Evolutionary conservation across 179 eudicot species (phyloP).

Genomic region (Spergularia azorica): DNA sequence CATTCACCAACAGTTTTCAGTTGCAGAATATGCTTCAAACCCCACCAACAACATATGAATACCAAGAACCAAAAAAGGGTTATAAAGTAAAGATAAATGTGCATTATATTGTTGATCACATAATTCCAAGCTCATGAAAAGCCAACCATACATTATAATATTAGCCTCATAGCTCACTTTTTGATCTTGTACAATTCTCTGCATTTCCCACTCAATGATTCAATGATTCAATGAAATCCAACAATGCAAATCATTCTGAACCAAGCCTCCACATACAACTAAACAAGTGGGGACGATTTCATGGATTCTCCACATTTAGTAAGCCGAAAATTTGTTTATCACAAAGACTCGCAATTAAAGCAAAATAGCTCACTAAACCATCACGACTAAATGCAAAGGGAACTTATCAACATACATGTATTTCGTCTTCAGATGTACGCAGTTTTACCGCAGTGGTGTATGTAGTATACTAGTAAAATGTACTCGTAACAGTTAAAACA

Average conservation of each 20-base stretch:
- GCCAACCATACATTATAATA: conserved; percentile 18
- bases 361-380: no score
- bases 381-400: no score
- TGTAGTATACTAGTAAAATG: no score
- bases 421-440: not conserved
- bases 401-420: not conserved
- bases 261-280: conserved; percentile 16
- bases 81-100: not conserved
- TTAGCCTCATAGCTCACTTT: not conserved
- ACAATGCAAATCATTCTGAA: conserved; percentile 1
- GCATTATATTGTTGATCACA: not conserved
- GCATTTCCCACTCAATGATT: not conserved
- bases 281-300: conserved; percentile 3
- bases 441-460: not conserved
- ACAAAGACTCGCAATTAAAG: no score
- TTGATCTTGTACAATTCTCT: not conserved
- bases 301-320: not conserved
- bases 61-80: not conserved
- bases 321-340: no score
- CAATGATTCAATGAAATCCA: not conserved
- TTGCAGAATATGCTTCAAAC: conserved; percentile 28
- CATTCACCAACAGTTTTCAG: conserved; percentile 9
- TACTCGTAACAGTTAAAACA: not conserved
- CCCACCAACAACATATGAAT: conserved; percentile 24
- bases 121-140: conserved; percentile 6